Conservation (phyloP, 2,329 filamentous ascomycete species). For the Colletotrichum destructivum region DNA sequence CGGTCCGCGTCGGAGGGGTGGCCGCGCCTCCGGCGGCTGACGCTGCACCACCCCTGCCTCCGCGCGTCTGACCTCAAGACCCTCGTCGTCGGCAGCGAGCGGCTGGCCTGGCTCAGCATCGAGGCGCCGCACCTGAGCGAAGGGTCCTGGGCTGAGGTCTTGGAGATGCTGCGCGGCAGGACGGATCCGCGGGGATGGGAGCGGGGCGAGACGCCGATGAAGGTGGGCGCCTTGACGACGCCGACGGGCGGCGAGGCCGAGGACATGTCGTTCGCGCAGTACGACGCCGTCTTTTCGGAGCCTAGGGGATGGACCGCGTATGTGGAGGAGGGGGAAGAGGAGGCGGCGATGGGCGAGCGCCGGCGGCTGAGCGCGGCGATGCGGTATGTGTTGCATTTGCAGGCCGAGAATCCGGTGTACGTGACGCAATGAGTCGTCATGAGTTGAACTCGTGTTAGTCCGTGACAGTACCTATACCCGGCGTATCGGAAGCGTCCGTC, state of each 20-base stretch:
- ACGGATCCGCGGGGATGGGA: background rate
- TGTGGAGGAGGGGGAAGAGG: background rate
- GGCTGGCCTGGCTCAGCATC: background rate
- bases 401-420: background rate
- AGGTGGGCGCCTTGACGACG: background rate
- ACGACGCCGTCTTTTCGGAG: background rate
- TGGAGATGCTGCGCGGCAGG: background rate
- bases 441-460: too few relatives aligned
- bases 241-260: constrained; percentile 6
- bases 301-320: background rate
- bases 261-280: background rate
- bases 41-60: background rate
- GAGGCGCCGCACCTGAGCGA: background rate
- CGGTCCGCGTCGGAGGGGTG: background rate
- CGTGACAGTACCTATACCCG: background rate
- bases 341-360: background rate
- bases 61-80: background rate
- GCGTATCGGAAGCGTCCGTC: too few relatives aligned
- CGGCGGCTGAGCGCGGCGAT: background rate
- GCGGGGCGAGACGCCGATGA: background rate
- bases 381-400: background rate
- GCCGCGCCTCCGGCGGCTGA: background rate
- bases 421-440: background rate
- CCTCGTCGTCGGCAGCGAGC: constrained; percentile 1
- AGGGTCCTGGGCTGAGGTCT: constrained; percentile 6